Evolutionary conservation across 1,284 basidiomycete species (phyloP), one percentile per base, ranked within the genome.

Genomic region (Malassezia restricta): DNA sequence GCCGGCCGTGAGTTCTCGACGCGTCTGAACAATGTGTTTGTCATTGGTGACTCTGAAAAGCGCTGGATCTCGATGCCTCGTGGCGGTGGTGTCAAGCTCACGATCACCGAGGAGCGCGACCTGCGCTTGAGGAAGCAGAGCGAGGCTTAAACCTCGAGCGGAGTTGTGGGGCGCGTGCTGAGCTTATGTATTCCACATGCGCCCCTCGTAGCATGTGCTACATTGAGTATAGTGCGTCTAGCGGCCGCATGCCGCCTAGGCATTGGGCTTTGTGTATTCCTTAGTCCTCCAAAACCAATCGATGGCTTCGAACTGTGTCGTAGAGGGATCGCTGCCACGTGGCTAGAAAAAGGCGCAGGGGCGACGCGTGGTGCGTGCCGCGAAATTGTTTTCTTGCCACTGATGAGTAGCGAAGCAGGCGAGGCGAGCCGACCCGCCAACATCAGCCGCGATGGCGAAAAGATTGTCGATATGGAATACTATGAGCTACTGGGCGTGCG

Each of bases 11-110:
- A 87, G 60, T 71, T 67, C 57, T 65, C 59, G 43, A 65, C 51
- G 60, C 91, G 90, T 75, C 81, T 96, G 62, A 84, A 83, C 74
- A 98, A 98, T 82, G 87, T 98, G 75, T 96, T 98, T 78, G 85
- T 96, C 71, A 88, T 96, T 64, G 92, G 94, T 65, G 84, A 92
- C 78, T 89, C 88, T 58, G 80, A 76, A 76, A 98, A 98, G 82
- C 83, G 92, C 52, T 90, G 89, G 85, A 82, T 98, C 78, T 96
- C 92, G 45, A 79, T 98, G 73, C 92, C 92, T 70, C 91, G 88
- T 79, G 92, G 92, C 78, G 94, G 94, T 81, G 94, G 92, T 78
- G 85, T 84, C 75, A 91, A 91, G 78, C 84, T 94, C 55, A 64
- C 70, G 49, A 76, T 76, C 57, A 67, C 74, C n/a, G 75, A 76